Evolutionary conservation across 2,329 filamentous ascomycete genomes (phyloP), one percentile per base, ranked within the genome.

Genomic region (Fusarium albidum): DNA sequence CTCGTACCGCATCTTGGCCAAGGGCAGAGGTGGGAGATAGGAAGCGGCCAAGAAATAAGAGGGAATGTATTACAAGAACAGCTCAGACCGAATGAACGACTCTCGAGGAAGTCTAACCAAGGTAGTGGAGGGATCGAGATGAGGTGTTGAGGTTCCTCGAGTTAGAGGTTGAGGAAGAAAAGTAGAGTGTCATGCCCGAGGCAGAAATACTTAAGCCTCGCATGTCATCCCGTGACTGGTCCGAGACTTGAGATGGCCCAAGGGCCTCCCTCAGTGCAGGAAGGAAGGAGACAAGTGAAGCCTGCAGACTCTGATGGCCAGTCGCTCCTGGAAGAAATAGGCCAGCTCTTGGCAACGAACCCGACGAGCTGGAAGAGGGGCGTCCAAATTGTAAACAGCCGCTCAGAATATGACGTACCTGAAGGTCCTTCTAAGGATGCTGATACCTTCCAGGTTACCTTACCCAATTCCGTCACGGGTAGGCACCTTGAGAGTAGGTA

Each of bases 1-100:
- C 64, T 91, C 84, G 79, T 89, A 96, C 53, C 91, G 87, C 92
- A 96, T 96, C 14, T 43, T 61, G 49, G 41, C 27, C 57, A 65
- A 80, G 72, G 47, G 43, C 35, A 52, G 48, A 52, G 63, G 51
- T 25, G 7, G 31, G 26, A 17, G 45, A 31, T 40, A 44, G 26
- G 47, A 44, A 55, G 25, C 18, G 31, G 35, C 40, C 27, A 41
- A 49, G 34, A 41, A 46, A 32, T 41, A 49, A 55, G 31, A 35
- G 40, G 44, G 47, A 49, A 46, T 15, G 47, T 52, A 46, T 15
- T 42, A 38, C 33, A 34, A 47, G 34, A 21, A 43, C 21, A 29
- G 42, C 26, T 15, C 26, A 33, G 31, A 38, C 14, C 34, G 51
- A 13, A 35, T 13, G 17, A 33, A 42, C 13, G 38, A 48, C 14